Evolutionary conservation across 805 yeast species (phyloP).

Genomic region (Osmozyma mogii): DNA sequence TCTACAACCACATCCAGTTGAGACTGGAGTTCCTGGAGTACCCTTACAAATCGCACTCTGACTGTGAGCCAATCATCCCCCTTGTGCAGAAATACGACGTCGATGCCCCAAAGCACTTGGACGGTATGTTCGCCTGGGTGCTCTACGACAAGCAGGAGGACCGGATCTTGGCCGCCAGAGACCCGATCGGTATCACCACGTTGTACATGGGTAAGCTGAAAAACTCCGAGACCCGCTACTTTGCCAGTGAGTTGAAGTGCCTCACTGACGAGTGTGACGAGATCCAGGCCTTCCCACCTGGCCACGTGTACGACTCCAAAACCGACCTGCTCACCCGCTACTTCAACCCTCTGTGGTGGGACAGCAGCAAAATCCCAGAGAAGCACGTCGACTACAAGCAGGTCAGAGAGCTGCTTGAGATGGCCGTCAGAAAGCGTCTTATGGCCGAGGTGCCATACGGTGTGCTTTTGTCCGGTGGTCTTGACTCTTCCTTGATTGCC

Average conservation of each 20-base stretch:
- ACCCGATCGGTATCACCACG: conserved; percentile 96
- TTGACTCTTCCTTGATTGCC: conserved; percentile 94
- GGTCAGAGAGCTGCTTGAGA: conserved; percentile 76
- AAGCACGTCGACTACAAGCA: conserved; percentile 63
- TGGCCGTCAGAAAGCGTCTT: conserved; percentile 96
- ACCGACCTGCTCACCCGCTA: conserved; percentile 83
- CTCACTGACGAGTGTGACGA: conserved; percentile 90
- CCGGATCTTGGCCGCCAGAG: conserved; percentile 94
- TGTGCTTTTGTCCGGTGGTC: conserved; percentile 93
- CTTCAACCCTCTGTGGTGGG: conserved; percentile 94
- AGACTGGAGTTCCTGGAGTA: conserved; percentile 72
- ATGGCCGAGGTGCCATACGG: conserved; percentile 99
- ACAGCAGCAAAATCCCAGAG: conserved; percentile 65
- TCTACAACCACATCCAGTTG: conserved; percentile 89
- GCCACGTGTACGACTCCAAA: conserved; percentile 89
- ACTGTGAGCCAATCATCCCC: conserved; percentile 98
- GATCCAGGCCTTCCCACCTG: conserved; percentile 95
- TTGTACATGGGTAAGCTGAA: conserved; percentile 85
- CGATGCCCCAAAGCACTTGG: conserved; percentile 88
- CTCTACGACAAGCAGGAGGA: conserved; percentile 78
- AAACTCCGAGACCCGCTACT: conserved; percentile 70
- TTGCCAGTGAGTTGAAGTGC: conserved; percentile 93
- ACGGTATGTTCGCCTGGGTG: conserved; percentile 98
- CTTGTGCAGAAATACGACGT: conserved; percentile 76
- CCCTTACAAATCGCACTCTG: conserved; percentile 76